Base-by-base conservation (phyloP, 306 rosid species). In the Glycyrrhiza uralensis region DNA sequence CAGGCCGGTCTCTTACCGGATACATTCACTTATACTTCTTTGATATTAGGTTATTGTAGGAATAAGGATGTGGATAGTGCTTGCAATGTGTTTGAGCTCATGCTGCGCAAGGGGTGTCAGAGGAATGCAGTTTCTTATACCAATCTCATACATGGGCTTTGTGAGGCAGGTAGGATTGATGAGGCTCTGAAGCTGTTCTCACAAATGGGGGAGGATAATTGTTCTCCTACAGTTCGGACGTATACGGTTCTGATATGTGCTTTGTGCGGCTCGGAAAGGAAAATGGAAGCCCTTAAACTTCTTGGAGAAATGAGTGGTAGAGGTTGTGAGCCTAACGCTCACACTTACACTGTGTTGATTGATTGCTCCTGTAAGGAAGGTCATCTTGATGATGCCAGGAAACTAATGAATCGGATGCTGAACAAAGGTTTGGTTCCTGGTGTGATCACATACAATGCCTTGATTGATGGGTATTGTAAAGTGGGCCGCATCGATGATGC, bases 1-100 rank as follows among this genome's bases (percentile, higher is more conserved):
- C 79, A 81, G 75, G 88, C 86, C 0, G 90, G 91, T 67, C 73
- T 90, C 17, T 56, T n/a, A 4, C 89, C 71, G 0, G 88, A 86
- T 81, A 81, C 88, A 2, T 83, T 82, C 74, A 86, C 93, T 1
- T 90, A 72, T 70, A 90, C 91, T 49, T 90, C 91, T 2, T 79
- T 90, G 90, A 86, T 88, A 35, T 46, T 90, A 76, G 91, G 96
- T 9, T 85, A 90, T 75, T 88, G 96, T 76, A 82, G 90, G 67
- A 88, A 72, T 50, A 81, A 76, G 20, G 79, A 88, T 79, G 80
- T 90, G 28, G 90, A 74, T 47, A 54, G 67, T 77, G 93, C 93
- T 77, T 69, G 22, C 47, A 45, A 18, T 35, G 74, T 79, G 49
- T 88, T 90, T 60, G 24, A 75, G 80, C 57, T 68, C 8, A 87